Percentiles rank a stretch among this genome's conserved stretches.
phyloP scores from a whole-genome alignment of 805 yeast species.

The Yamadazyma akitaensis region DNA sequence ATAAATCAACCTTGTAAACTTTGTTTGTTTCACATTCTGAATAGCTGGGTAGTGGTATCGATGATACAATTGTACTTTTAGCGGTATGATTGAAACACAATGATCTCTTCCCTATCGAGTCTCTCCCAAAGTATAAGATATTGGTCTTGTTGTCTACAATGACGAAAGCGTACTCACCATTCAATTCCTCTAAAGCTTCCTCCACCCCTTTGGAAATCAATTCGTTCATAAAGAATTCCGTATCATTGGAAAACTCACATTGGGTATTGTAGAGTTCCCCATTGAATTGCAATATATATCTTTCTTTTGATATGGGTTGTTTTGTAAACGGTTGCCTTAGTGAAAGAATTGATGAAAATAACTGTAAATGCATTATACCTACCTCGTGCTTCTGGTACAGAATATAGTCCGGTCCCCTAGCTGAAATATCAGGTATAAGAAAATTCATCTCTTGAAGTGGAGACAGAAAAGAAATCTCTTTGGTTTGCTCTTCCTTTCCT shows the following conservation, averaged over 20 bases:
- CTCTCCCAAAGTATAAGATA: constrained; percentile 75
- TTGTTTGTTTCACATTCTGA: constrained; percentile 44
- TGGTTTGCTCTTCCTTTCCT: background rate
- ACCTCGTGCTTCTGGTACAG: constrained; percentile 14
- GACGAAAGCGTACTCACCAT: constrained; percentile 83
- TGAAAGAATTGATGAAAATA: constrained; percentile 73
- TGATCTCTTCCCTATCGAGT: constrained; percentile 77
- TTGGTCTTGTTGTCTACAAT: constrained; percentile 42
- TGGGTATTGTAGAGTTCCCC: constrained; percentile 81
- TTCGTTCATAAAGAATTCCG: constrained; percentile 27
- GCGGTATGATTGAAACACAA: constrained; percentile 39
- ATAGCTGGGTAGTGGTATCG: constrained; percentile 31
- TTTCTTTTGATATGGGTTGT: constrained; percentile 54
- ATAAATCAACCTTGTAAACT: constrained; percentile 4
- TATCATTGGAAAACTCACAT: constrained; percentile 57
- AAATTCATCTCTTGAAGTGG: constrained; percentile 22
- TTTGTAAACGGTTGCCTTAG: constrained; percentile 71
- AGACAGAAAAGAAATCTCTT: background rate
- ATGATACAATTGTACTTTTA: constrained; percentile 34
- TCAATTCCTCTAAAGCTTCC: constrained; percentile 41
- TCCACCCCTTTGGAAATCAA: constrained; percentile 31
- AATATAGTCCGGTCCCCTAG: constrained; percentile 64
- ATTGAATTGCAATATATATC: constrained; percentile 65
- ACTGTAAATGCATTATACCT: constrained; percentile 22
- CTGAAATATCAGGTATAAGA: constrained; percentile 44